These are phyloP conservation scores for Wickerhamiella australiensis DNA, from an alignment of 805 yeast genomes.

Conservation along the genomic window DNA sequence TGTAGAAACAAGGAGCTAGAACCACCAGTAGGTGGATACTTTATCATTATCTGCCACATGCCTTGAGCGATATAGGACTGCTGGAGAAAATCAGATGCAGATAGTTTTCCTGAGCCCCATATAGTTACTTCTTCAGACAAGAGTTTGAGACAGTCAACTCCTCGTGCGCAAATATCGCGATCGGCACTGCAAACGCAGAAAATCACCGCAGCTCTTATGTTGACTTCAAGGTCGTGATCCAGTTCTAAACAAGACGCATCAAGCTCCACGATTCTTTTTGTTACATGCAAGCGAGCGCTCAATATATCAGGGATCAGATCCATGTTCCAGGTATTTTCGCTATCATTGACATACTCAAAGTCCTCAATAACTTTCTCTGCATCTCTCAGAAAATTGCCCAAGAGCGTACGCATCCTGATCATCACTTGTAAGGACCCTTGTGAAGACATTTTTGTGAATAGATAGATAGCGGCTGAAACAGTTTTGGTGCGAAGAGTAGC, in stretches of 20 bases:
- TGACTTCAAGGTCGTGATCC: background rate
- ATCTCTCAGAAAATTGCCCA: background rate
- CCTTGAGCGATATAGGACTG: background rate
- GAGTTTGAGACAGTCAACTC: background rate
- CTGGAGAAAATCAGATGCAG: background rate
- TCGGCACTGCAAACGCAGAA: conserved; percentile 5
- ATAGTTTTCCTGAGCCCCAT: background rate
- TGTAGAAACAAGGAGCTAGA: background rate
- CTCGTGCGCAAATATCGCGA: background rate
- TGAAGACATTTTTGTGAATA: background rate
- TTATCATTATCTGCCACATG: background rate
- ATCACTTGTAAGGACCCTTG: background rate
- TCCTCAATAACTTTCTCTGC: background rate
- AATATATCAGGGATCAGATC: conserved; percentile 2
- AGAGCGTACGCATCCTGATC: background rate
- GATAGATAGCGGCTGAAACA: background rate
- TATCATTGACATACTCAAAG: background rate
- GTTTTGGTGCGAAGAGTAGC: background rate
- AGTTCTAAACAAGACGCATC: background rate
- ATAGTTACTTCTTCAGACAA: background rate
- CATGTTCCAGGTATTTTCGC: conserved; percentile 4
- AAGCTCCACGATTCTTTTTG: background rate
- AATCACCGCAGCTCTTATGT: background rate
- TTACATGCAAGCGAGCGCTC: background rate
- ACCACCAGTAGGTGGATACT: background rate